Evolutionary conservation across 768 basidiomycete species (phyloP).

Genomic region (Suillus decipiens): DNA sequence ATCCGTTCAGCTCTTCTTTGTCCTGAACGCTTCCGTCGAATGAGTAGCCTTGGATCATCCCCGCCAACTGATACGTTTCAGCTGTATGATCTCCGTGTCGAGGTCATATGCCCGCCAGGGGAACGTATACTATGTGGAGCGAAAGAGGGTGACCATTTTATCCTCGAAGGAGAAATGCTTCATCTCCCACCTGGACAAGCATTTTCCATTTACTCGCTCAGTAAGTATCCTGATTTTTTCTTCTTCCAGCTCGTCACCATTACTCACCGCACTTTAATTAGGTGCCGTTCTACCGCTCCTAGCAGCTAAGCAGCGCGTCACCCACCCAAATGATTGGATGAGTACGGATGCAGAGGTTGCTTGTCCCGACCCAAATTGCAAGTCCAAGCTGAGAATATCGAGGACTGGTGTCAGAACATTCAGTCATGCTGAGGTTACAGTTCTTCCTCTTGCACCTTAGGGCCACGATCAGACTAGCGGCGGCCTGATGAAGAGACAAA

Average conservation of each 20-base stretch:
- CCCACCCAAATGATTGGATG: conserved; percentile 66
- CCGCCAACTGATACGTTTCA: conserved; percentile 48
- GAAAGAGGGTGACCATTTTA: conserved; percentile 63
- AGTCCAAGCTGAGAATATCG: conserved; percentile 52
- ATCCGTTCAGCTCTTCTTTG: background rate
- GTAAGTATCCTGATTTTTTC: conserved; percentile 38
- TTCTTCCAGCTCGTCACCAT: no score
- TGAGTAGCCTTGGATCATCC: background rate
- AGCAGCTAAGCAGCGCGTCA: conserved; percentile 63
- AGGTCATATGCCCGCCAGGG: conserved; percentile 59
- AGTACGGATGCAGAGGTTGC: conserved; percentile 63
- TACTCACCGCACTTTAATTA: conserved; percentile 22
- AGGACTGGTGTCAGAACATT: conserved; percentile 55
- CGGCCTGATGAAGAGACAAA: conserved; percentile 6
- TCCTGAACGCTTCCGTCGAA: background rate
- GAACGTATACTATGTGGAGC: conserved; percentile 64
- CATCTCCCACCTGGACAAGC: conserved; percentile 62
- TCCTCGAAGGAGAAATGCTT: conserved; percentile 64
- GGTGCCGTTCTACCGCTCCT: conserved; percentile 66
- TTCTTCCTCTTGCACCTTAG: conserved; percentile 35
- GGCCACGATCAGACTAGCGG: background rate
- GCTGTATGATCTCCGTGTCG: conserved; percentile 65
- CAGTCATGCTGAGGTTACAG: conserved; percentile 55
- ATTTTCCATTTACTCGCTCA: conserved; percentile 67
- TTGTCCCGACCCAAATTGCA: conserved; percentile 69